Evolutionary conservation across 371 early-diverging fungal genomes (phyloP).

Genomic region (Syncephalis plumigaleata): DNA sequence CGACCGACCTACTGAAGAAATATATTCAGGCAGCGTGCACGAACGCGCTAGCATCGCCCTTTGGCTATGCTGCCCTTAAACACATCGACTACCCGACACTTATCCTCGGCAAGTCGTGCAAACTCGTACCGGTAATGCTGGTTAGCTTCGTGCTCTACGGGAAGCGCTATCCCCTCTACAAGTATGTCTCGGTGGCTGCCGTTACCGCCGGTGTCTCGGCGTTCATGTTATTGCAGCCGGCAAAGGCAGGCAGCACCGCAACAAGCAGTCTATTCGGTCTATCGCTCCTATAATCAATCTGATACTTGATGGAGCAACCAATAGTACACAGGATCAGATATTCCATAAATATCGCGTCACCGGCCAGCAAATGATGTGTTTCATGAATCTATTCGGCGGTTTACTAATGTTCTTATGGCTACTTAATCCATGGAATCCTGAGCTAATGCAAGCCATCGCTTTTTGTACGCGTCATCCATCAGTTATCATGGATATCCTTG

Average conservation of each 20-base stretch:
- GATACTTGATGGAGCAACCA: conserved; percentile 86
- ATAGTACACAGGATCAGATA: conserved; percentile 93
- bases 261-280: conserved; percentile 56
- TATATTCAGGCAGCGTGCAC: conserved; percentile 64
- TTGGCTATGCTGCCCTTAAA: conserved; percentile 83
- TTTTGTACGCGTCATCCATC: conserved; percentile 62
- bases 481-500: conserved; percentile 60
- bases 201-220: conserved; percentile 79
- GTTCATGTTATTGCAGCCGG: conserved; percentile 79
- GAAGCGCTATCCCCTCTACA: conserved; percentile 58
- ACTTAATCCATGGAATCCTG: conserved; percentile 49
- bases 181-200: conserved; percentile 68
- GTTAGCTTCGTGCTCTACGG: conserved; percentile 89
- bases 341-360: conserved; percentile 57
- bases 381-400: conserved; percentile 77
- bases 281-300: conserved; percentile 69
- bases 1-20: conserved; percentile 22
- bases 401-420: conserved; percentile 52
- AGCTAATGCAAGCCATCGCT: conserved; percentile 55
- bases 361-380: conserved; percentile 95
- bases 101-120: conserved; percentile 94
- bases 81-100: conserved; percentile 96
- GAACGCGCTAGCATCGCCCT: conserved; percentile 67
- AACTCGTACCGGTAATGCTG: conserved; percentile 88
- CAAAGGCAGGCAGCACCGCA: conserved; percentile 3